Conservation (phyloP, 148 eudicot genomes). For the Selenicereus undatus region DNA sequence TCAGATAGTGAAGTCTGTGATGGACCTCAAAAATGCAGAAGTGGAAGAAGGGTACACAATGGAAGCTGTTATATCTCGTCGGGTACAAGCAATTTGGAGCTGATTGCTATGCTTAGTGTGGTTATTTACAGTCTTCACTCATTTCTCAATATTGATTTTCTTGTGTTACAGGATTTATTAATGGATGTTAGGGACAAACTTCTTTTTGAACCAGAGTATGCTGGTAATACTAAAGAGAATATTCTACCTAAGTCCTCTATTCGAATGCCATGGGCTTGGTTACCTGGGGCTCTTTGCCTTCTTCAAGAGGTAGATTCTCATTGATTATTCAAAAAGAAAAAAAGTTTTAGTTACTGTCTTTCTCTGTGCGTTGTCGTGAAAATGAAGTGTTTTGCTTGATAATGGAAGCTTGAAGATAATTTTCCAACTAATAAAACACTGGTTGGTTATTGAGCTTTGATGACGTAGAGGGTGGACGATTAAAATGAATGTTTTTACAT, state of each 20-base stretch:
- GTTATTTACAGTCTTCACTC: background rate
- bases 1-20: slow-evolving; percentile 89
- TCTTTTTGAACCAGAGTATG: slow-evolving; percentile 96
- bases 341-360: background rate
- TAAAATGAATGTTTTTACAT: background rate
- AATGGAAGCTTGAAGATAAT: background rate
- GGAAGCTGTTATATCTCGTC: slow-evolving; percentile 79
- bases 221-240: slow-evolving; percentile 82
- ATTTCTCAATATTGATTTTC: slow-evolving; percentile 16
- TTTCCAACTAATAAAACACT: background rate
- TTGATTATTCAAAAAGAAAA: background rate
- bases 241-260: slow-evolving; percentile 78
- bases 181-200: slow-evolving; percentile 97
- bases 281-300: slow-evolving; percentile 93
- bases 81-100: slow-evolving; percentile 39
- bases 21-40: slow-evolving; percentile 79
- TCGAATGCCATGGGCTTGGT: slow-evolving; percentile 91
- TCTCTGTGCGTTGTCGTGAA: background rate
- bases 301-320: slow-evolving; percentile 82
- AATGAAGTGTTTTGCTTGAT: background rate
- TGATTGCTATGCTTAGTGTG: background rate
- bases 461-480: background rate
- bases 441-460: background rate
- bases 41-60: slow-evolving; percentile 85
- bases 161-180: slow-evolving; percentile 63